Evolutionary conservation across 768 basidiomycete genomes (phyloP).

Genomic region (Dendrothele bispora): DNA sequence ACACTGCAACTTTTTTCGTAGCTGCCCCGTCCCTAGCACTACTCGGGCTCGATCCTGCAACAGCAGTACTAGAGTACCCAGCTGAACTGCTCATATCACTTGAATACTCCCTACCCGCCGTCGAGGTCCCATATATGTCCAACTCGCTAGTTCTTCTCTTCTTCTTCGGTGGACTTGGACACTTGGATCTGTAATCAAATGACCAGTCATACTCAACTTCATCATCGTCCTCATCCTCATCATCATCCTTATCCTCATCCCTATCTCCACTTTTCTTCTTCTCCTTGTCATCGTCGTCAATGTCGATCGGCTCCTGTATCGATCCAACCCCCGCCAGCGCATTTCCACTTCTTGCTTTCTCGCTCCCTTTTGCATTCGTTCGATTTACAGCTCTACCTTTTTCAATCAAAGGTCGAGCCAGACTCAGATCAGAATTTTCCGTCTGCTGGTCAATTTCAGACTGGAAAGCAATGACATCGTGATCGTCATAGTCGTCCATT

Average conservation of each 20-base stretch:
- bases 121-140: background rate
- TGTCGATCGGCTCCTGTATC: background rate
- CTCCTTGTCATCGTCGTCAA: background rate
- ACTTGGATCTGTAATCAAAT: conserved; percentile 5
- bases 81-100: too few species aligned
- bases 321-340: too few species aligned
- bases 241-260: background rate
- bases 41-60: too few species aligned
- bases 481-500: background rate
- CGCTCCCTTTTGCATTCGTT: too few species aligned
- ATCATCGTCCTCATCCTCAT: conserved; percentile 12
- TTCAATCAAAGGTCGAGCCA: too few species aligned
- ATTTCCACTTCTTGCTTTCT: too few species aligned
- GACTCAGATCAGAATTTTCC: background rate
- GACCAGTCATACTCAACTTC: conserved; percentile 31
- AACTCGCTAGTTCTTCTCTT: background rate
- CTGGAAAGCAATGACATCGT: background rate
- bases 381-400: too few species aligned
- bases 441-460: background rate
- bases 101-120: too few species aligned
- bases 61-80: too few species aligned
- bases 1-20: background rate
- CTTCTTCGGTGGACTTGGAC: background rate
- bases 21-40: too few species aligned
- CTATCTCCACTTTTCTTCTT: background rate